phyloP scores from a whole-genome alignment of 495 filamentous ascomycete genomes.

The Xylaria acuta region DNA sequence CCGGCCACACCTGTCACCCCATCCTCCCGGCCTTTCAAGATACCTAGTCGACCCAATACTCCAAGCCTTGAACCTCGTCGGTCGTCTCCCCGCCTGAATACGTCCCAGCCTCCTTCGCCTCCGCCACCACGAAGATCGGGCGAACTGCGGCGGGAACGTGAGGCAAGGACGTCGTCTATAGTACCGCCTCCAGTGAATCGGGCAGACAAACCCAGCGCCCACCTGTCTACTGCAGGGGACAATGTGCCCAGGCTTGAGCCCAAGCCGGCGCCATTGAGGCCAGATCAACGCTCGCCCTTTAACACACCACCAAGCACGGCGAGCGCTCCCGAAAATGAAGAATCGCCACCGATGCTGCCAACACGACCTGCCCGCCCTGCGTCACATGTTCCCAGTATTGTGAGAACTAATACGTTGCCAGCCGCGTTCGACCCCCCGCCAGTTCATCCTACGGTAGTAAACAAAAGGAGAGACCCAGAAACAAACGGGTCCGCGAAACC shows the following conservation, averaged over 20 bases:
- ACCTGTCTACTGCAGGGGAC: slow-evolving; percentile 31
- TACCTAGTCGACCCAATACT: slow-evolving; percentile 57
- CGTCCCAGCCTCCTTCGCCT: slow-evolving; percentile 58
- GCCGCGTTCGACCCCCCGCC: slow-evolving; percentile 55
- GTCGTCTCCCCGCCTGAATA: slow-evolving; percentile 52
- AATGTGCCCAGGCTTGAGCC: slow-evolving; percentile 41
- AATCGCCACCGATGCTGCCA: slow-evolving; percentile 50
- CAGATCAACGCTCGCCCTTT: slow-evolving; percentile 75
- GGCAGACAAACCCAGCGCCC: slow-evolving; percentile 76
- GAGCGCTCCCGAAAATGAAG: slow-evolving; percentile 61
- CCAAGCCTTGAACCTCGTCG: slow-evolving; percentile 53
- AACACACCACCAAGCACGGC: slow-evolving; percentile 85
- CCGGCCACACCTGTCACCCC: slow-evolving; percentile 56
- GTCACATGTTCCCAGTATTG: slow-evolving; percentile 28
- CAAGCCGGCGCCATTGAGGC: slow-evolving; percentile 31
- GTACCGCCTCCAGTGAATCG: slow-evolving; percentile 76
- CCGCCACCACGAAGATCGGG: slow-evolving; percentile 61
- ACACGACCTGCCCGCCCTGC: slow-evolving; percentile 45
- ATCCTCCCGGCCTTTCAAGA: slow-evolving; percentile 58
- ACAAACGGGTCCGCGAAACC: slow-evolving; percentile 42
- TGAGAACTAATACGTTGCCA: slow-evolving; percentile 39
- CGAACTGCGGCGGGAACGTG: slow-evolving; percentile 54
- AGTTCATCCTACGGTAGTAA: slow-evolving; percentile 53
- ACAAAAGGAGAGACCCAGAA: slow-evolving; percentile 47
- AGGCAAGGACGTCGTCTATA: slow-evolving; percentile 49